Conservation (phyloP, 371 early-diverging fungal species). For the Rhizopus arrhizus region DNA sequence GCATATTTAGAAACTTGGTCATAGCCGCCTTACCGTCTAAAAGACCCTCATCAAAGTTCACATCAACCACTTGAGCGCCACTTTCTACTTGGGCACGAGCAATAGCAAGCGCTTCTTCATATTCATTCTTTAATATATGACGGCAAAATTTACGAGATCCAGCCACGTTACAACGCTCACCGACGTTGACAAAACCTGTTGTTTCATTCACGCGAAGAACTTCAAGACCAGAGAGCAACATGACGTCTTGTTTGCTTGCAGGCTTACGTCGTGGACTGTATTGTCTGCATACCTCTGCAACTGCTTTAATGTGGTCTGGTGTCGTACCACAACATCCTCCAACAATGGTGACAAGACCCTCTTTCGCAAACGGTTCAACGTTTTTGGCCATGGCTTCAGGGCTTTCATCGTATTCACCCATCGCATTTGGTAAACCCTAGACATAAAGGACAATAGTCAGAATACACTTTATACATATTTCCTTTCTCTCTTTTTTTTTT, state of each 20-base stretch:
- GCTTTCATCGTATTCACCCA: slow-evolving; percentile 89
- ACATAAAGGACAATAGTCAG: too few species aligned
- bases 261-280: slow-evolving; percentile 77
- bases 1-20: slow-evolving; percentile 87
- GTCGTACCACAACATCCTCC: slow-evolving; percentile 97
- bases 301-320: slow-evolving; percentile 89
- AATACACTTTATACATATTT: too few species aligned
- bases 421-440: slow-evolving; percentile 81
- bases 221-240: slow-evolving; percentile 88
- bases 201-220: slow-evolving; percentile 72
- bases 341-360: slow-evolving; percentile 89
- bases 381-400: slow-evolving; percentile 84
- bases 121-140: slow-evolving; percentile 85
- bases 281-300: slow-evolving; percentile 74
- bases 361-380: slow-evolving; percentile 83
- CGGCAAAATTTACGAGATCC: slow-evolving; percentile 92
- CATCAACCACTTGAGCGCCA: slow-evolving; percentile 92
- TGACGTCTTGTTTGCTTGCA: slow-evolving; percentile 60
- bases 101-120: slow-evolving; percentile 91
- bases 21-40: slow-evolving; percentile 92
- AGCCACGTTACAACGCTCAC: slow-evolving; percentile 95
- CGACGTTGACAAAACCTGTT: slow-evolving; percentile 90
- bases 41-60: slow-evolving; percentile 95
- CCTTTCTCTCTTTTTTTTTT: too few species aligned
- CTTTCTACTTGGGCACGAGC: slow-evolving; percentile 91